Conservation (phyloP, 345 rosid genomes). For the Sisymbrium altissimum region DNA sequence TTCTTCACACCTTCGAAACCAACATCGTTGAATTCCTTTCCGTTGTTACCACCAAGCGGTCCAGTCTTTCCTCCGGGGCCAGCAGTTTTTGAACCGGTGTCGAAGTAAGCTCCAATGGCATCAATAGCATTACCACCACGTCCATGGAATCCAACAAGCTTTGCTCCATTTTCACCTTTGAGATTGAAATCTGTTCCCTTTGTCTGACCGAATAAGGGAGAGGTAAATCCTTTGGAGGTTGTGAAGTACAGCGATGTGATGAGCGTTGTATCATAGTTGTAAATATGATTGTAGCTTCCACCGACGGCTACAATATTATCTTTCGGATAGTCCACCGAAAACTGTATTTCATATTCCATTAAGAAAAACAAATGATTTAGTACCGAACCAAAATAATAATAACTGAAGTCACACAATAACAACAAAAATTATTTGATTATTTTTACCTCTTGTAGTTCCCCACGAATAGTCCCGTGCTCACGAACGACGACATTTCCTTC, state of each 20-base stretch:
- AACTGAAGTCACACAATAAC: no score
- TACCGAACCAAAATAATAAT: neutral
- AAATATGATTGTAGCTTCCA: neutral
- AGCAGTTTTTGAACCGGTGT: neutral
- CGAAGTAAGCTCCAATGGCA: slow-evolving; percentile 26
- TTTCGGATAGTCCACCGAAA: neutral
- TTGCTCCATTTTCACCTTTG: slow-evolving; percentile 19
- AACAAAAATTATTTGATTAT: no score
- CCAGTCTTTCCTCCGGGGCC: neutral
- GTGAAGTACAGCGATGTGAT: neutral
- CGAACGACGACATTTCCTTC: neutral
- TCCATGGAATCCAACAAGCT: slow-evolving; percentile 32
- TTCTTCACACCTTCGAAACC: slow-evolving; percentile 26
- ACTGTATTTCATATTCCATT: slow-evolving; percentile 16
- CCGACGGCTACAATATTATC: neutral
- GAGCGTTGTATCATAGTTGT: neutral
- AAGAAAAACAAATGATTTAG: neutral
- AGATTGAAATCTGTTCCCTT: neutral
- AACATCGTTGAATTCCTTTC: slow-evolving; percentile 22
- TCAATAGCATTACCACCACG: slow-evolving; percentile 5
- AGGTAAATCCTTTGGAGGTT: neutral
- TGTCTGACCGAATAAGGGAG: neutral
- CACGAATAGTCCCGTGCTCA: slow-evolving; percentile 4
- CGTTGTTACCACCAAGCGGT: slow-evolving; percentile 18
- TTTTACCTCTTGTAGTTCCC: slow-evolving; percentile 5